Base-by-base conservation (phyloP, 2,329 filamentous ascomycete species). In the Lachnellula suecica region DNA sequence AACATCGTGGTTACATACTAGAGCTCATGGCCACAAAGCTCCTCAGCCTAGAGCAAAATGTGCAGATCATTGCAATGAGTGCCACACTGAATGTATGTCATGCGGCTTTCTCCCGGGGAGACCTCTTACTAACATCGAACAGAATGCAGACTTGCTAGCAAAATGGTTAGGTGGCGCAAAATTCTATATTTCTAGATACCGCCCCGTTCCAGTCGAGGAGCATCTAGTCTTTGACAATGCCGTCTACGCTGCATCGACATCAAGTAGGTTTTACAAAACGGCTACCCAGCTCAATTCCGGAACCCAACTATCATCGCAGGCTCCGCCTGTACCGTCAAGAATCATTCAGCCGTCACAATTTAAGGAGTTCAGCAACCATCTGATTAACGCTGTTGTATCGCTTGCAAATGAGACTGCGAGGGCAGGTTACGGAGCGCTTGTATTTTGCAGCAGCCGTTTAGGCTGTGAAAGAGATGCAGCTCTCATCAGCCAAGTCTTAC, bases 21-120 rank as follows among this genome's bases (percentile, higher is more conserved):
- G 88, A 92, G 65, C 73, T 91, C 5, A 82, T 90, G 70, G 83
- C 85, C 4, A 88, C 87, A 3, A 91, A 91, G 63, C 64, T 91
- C 25, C 71, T 90, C n/a, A 79, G 83, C 51, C 70, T 91, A 20
- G 84, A 82, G 23, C 81, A 88, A 52, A 71, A 76, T 22, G 76
- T 89, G 17, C 88, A 53, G 47, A n/a, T 53, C 19, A 73, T 91
- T 52, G 88, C 86, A 59, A 91, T 92, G 88, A 91, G 88, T 62
- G 88, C 88, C 4, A 91, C 88, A 0, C 73, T 92, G 43, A 84
- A 85, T 49, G 86, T 88, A 71, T 62, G 60, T 50, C 50, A 19
- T 35, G 2, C 22, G 1, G 19, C 2, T 7, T 20, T 11, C 4
- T 19, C 15, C 11, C n/a, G n/a, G n/a, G n/a, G n/a, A 20, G 13